These are phyloP conservation scores for Papiliotrema laurentii DNA, from an alignment of 1,284 basidiomycete genomes.

Conservation along the genomic window DNA sequence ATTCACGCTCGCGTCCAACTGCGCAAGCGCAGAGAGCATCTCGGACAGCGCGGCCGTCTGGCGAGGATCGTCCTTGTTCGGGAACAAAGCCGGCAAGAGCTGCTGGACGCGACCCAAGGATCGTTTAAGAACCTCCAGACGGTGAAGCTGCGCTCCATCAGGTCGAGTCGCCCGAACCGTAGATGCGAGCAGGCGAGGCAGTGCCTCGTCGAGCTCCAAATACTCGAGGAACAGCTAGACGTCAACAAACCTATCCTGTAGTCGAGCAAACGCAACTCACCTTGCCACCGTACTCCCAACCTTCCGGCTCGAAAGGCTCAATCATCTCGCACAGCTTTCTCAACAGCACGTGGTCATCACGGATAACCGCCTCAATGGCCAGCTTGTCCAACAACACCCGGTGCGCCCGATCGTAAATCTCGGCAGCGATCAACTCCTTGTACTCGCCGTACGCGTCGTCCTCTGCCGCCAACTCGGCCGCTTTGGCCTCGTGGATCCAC, in stretches of 20 bases:
- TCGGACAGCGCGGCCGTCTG: conserved; percentile 36
- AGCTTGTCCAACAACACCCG: conserved; percentile 73
- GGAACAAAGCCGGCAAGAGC: conserved; percentile 62
- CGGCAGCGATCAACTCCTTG: conserved; percentile 67
- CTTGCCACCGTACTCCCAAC: conserved; percentile 76
- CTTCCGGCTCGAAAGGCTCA: conserved; percentile 59
- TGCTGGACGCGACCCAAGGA: conserved; percentile 64
- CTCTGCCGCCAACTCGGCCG: conserved; percentile 23
- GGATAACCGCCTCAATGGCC: conserved; percentile 83
- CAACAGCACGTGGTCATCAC: conserved; percentile 72
- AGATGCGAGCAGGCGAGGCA: conserved; percentile 27
- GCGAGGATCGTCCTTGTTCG: conserved; percentile 28
- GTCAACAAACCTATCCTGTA: conserved; percentile 3
- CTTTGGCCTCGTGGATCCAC: conserved; percentile 85
- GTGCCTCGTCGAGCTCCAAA: conserved; percentile 27
- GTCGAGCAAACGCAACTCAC: conserved; percentile 48
- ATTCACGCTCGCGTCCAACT: not conserved
- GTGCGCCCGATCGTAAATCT: conserved; percentile 69
- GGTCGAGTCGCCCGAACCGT: conserved; percentile 24
- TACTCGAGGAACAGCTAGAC: conserved; percentile 39
- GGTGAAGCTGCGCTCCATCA: conserved; percentile 51
- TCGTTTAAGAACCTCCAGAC: conserved; percentile 51
- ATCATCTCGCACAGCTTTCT: conserved; percentile 68
- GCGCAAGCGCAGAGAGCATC: conserved; percentile 36
- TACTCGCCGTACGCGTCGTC: conserved; percentile 73